phyloP scores from a whole-genome alignment of 163 green algal species.

The Scenedesmus sp. region DNA sequence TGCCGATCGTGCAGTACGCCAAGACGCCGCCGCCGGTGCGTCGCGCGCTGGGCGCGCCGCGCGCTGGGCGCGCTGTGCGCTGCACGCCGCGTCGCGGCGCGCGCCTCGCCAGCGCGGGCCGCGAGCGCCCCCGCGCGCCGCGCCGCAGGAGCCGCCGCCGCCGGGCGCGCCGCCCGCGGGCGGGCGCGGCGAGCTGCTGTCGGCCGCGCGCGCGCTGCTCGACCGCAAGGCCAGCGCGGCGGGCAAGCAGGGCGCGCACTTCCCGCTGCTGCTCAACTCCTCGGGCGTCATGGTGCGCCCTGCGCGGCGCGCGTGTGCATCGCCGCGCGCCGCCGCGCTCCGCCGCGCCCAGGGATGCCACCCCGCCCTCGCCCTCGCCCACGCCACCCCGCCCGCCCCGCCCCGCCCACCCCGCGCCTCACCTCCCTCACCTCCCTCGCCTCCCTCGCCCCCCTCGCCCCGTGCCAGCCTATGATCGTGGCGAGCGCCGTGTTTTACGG shows the following conservation, averaged over 20 bases:
- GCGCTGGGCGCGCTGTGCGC: neutral
- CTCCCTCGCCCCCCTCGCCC: no score
- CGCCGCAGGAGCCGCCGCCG: neutral
- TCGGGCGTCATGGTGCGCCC: constrained; percentile 63
- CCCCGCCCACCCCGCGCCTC: no score
- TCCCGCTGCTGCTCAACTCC: constrained; percentile 60
- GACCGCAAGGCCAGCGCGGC: constrained; percentile 32
- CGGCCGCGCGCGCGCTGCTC: constrained; percentile 39
- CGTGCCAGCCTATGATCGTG: constrained; percentile 70
- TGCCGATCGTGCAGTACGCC: constrained; percentile 69
- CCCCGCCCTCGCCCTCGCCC: no score
- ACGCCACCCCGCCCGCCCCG: no score
- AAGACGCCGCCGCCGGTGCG: constrained; percentile 45
- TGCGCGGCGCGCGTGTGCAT: no score
- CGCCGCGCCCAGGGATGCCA: no score
- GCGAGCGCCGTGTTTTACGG: constrained; percentile 61
- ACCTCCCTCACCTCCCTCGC: no score
- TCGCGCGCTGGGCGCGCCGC: neutral
- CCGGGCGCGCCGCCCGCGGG: neutral
- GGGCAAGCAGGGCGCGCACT: constrained; percentile 44
- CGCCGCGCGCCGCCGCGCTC: no score
- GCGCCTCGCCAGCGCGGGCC: no score
- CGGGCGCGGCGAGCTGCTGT: constrained; percentile 48
- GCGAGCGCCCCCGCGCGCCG: no score
- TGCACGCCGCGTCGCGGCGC: no score